phyloP scores from a whole-genome alignment of 2,329 filamentous ascomycete species.

The Podosphaera fusca region DNA sequence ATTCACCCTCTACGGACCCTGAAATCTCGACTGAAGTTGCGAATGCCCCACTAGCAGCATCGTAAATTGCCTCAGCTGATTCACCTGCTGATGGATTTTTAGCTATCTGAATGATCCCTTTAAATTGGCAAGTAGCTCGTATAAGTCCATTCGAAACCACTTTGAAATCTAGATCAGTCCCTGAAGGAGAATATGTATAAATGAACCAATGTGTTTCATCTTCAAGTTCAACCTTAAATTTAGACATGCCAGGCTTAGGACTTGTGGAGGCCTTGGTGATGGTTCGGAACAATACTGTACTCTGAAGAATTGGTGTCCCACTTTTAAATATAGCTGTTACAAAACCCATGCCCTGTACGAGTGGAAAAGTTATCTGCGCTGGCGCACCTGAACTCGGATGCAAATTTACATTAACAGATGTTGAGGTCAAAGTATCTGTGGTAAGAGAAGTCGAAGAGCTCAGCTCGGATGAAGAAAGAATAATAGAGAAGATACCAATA shows the following conservation, averaged over 20 bases:
- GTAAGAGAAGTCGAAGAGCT: slow-evolving; percentile 32
- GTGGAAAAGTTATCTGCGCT: slow-evolving; percentile 48
- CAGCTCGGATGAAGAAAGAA: slow-evolving; percentile 59
- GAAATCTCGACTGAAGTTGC: slow-evolving; percentile 38
- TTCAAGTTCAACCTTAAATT: slow-evolving; percentile 51
- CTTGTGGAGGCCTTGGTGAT: slow-evolving; percentile 34
- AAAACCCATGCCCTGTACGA: slow-evolving; percentile 79
- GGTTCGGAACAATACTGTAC: slow-evolving; percentile 48
- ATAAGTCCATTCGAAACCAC: slow-evolving; percentile 43
- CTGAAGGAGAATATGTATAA: slow-evolving; percentile 42
- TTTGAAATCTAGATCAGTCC: slow-evolving; percentile 39
- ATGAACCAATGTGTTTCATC: slow-evolving; percentile 59
- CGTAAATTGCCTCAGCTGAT: slow-evolving; percentile 42
- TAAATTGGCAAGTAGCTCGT: slow-evolving; percentile 42
- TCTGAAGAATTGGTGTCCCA: slow-evolving; percentile 48
- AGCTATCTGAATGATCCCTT: slow-evolving; percentile 59
- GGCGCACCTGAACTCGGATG: slow-evolving; percentile 26
- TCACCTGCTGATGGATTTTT: slow-evolving; percentile 39
- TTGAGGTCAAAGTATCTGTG: slow-evolving; percentile 29
- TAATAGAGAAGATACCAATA: slow-evolving; percentile 56
- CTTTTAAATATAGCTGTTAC: slow-evolving; percentile 56
- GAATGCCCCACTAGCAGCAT: slow-evolving; percentile 55
- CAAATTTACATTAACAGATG: slow-evolving; percentile 45
- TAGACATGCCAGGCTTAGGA: slow-evolving; percentile 41
- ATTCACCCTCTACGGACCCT: slow-evolving; percentile 33